phyloP scores from a whole-genome alignment of 805 yeast genomes.

The Candida stauntonica region DNA sequence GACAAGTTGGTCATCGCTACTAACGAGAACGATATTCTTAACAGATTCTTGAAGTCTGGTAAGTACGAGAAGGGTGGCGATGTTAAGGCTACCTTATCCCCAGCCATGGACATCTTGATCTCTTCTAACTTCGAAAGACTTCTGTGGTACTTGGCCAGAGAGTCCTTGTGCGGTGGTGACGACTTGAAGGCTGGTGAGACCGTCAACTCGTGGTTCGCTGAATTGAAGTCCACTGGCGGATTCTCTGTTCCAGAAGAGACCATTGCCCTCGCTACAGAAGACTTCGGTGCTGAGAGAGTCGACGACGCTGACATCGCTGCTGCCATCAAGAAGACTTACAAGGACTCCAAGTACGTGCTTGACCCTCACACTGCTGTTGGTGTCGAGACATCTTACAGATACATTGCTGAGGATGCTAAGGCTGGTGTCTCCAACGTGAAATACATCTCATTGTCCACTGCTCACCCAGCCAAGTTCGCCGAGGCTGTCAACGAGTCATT shows the following conservation, averaged over 20 bases:
- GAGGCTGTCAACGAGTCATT: slow-evolving; percentile 90
- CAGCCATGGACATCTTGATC: slow-evolving; percentile 97
- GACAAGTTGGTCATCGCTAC: slow-evolving; percentile 90
- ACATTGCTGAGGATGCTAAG: slow-evolving; percentile 45
- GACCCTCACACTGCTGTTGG: slow-evolving; percentile 99
- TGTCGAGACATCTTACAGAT: slow-evolving; percentile 68
- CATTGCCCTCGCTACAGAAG: slow-evolving; percentile 58
- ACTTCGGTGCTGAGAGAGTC: slow-evolving; percentile 77
- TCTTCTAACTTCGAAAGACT: slow-evolving; percentile 96
- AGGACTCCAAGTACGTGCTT: slow-evolving; percentile 66
- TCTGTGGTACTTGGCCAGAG: slow-evolving; percentile 88
- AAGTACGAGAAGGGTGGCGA: slow-evolving; percentile 69
- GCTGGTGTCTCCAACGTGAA: slow-evolving; percentile 36
- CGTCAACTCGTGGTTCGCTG: slow-evolving; percentile 71
- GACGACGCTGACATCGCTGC: slow-evolving; percentile 71
- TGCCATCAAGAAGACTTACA: slow-evolving; percentile 71
- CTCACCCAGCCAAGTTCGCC: slow-evolving; percentile 98
- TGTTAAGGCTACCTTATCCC: slow-evolving; percentile 87
- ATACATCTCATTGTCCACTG: slow-evolving; percentile 83
- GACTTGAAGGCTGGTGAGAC: slow-evolving; percentile 67
- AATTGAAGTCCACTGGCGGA: slow-evolving; percentile 71
- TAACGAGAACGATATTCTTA: slow-evolving; percentile 90
- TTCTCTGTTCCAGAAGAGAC: slow-evolving; percentile 66
- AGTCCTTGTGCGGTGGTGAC: slow-evolving; percentile 49
- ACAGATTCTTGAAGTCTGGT: slow-evolving; percentile 87